Evolutionary conservation across 192 early-diverging fungal genomes (phyloP), one percentile per base, ranked within the genome.

Genomic region (Jimgerdemannia flammicorona): DNA sequence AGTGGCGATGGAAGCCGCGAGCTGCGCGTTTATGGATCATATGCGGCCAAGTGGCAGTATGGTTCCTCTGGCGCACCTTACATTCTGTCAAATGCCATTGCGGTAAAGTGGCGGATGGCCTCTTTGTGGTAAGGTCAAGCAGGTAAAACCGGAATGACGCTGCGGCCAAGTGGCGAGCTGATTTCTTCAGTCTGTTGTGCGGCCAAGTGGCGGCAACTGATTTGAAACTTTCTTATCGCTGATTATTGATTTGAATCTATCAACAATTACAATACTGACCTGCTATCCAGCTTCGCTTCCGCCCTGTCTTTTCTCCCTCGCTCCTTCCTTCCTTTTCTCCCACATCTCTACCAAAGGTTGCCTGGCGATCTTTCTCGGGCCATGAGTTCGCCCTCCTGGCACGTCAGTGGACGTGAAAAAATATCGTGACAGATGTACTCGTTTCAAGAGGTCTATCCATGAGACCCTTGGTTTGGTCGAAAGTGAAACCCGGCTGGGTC

Each of bases 61-160:
- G 68, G 68, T 69, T 69, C 68, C 68, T 69, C 68, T 69, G 68
- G 68, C 68, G 68, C 68, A 69, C 68, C 68, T 69, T 69, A 69
- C 68, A n/a, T 59, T 59, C 14, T 69, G 68, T 69, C 68, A 69
- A 69, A 69, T 69, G 68, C 68, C 68, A 69, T 69, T 69, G 68
- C 68, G 66, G 4, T 3, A 3, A 66, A 66, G 66, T 66, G 66
- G 66, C 66, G 68, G 68, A 69, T 69, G 68, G 68, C 17, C 68
- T 69, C 68, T 69, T 69, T 69, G 68, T 17, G 11, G 68, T 69
- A 69, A 4, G 68, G 68, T 69, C 68, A 69, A 4, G 43, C 68
- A 69, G 68, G 68, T n/a, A 69, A 69, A 43, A 4, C 68, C 68
- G 68, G 68, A 43, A 69, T 69, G 68, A 69, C 68, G 68, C 68